Conservation (phyloP, 2,329 filamentous ascomycete species). For the Beauveria asiatica region DNA sequence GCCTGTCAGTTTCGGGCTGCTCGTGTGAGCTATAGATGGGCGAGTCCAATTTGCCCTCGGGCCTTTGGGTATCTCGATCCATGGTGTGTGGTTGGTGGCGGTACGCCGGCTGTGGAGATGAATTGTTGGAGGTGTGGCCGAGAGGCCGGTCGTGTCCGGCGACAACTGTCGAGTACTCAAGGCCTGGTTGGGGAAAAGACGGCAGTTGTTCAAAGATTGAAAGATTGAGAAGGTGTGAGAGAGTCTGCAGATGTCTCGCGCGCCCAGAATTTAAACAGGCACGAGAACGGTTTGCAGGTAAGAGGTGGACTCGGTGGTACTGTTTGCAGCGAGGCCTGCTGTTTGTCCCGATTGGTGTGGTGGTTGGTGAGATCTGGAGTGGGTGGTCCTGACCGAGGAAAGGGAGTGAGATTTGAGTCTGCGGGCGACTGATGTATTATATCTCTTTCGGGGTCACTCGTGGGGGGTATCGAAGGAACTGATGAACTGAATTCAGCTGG, state of each 20-base stretch:
- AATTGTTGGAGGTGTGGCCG: background rate
- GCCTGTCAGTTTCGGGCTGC: background rate
- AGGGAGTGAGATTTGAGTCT: background rate
- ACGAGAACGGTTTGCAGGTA: background rate
- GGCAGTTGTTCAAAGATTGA: background rate
- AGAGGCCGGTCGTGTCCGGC: background rate
- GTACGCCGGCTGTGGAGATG: background rate
- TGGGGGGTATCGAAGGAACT: background rate
- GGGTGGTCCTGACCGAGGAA: background rate
- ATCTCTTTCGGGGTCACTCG: too few species aligned
- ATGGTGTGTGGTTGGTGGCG: background rate
- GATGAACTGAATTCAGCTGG: background rate
- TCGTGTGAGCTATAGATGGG: slow-evolving; percentile 1
- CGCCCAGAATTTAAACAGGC: background rate
- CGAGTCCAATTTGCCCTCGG: background rate
- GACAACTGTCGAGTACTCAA: background rate
- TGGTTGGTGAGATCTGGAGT: background rate
- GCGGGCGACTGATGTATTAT: background rate
- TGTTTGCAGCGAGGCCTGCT: background rate
- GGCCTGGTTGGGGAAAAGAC: background rate
- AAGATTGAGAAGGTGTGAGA: background rate
- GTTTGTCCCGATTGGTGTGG: background rate
- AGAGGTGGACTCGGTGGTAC: slow-evolving; percentile 3
- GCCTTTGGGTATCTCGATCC: background rate
- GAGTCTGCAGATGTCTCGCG: background rate